These are phyloP conservation scores for Glebionis coronaria DNA, from an alignment of 129 eudicot genomes.

Conservation along the genomic window DNA sequence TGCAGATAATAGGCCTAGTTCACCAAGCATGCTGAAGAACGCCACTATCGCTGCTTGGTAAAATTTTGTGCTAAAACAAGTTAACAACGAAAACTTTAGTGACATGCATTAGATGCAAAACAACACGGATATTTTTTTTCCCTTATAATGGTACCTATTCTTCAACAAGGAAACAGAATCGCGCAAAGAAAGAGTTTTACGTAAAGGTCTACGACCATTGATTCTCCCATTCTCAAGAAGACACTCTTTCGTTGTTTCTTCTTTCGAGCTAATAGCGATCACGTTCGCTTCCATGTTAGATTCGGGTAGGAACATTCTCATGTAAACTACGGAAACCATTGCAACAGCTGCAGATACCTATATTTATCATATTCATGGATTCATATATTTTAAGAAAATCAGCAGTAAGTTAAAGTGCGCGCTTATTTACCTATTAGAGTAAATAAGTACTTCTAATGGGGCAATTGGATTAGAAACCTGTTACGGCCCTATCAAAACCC, in stretches of 20 bases:
- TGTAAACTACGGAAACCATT: constrained; percentile 54
- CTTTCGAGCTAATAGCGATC: constrained; percentile 22
- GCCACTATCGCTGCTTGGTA: constrained; percentile 54
- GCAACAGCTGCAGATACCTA: constrained; percentile 69
- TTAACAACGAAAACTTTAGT: background rate
- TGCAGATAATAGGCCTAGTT: constrained; percentile 54
- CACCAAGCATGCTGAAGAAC: constrained; percentile 55
- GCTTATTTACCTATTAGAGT: no score
- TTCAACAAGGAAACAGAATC: constrained; percentile 58
- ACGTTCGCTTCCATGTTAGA: constrained; percentile 30
- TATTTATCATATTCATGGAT: background rate
- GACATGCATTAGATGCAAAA: no score
- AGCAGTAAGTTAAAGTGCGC: no score
- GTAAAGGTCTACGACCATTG: constrained; percentile 30
- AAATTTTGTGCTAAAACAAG: constrained; percentile 31
- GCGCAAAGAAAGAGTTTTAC: constrained; percentile 43
- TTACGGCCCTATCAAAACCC: no score
- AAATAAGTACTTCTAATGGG: no score
- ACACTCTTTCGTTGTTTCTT: constrained; percentile 24
- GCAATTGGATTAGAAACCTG: no score
- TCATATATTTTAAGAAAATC: no score
- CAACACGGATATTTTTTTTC: no score
- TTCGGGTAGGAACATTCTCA: constrained; percentile 77
- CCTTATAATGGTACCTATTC: constrained; percentile 39
- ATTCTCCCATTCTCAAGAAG: constrained; percentile 45